phyloP scores from a whole-genome alignment of 108 stramenopile genomes.

The Cyclotella baltica region DNA sequence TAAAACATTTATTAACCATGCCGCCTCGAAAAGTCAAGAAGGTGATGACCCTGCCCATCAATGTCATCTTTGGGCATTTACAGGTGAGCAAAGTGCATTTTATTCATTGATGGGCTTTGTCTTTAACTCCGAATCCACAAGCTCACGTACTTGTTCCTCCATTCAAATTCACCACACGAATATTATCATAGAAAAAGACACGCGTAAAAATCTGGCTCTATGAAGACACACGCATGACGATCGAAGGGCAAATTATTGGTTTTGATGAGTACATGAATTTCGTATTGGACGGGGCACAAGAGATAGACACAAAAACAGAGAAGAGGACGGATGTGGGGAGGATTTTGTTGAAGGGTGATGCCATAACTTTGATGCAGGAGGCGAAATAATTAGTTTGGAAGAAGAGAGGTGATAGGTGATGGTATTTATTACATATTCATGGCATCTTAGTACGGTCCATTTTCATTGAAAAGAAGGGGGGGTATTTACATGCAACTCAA shows the following conservation, averaged over 20 bases:
- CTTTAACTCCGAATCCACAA: not conserved
- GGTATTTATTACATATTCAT: not conserved
- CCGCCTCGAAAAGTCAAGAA: conserved; percentile 90
- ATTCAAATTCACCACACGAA: not conserved
- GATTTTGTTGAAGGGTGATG: conserved; percentile 99
- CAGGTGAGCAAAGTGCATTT: conserved; percentile 61
- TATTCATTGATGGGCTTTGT: not conserved
- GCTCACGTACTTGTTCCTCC: not conserved
- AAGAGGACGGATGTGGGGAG: conserved; percentile 82
- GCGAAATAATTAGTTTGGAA: conserved; percentile 46
- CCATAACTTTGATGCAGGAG: conserved; percentile 95
- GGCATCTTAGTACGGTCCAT: no score
- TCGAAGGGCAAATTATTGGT: conserved; percentile 98
- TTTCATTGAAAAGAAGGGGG: not conserved
- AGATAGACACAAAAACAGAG: conserved; percentile 82
- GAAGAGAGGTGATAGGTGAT: not conserved
- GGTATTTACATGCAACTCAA: no score
- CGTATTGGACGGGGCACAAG: conserved; percentile 95
- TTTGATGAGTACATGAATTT: conserved; percentile 91
- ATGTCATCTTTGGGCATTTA: conserved; percentile 97
- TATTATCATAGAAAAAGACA: conserved; percentile 76
- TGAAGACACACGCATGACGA: conserved; percentile 95
- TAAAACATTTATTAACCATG: conserved; percentile 57
- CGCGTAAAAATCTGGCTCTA: conserved; percentile 97
- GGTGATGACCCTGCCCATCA: conserved; percentile 96